Percentiles rank a stretch among this genome's conserved stretches.
phyloP scores from a whole-genome alignment of 2,329 filamentous ascomycete species.

The Aspergillus bombycis region DNA sequence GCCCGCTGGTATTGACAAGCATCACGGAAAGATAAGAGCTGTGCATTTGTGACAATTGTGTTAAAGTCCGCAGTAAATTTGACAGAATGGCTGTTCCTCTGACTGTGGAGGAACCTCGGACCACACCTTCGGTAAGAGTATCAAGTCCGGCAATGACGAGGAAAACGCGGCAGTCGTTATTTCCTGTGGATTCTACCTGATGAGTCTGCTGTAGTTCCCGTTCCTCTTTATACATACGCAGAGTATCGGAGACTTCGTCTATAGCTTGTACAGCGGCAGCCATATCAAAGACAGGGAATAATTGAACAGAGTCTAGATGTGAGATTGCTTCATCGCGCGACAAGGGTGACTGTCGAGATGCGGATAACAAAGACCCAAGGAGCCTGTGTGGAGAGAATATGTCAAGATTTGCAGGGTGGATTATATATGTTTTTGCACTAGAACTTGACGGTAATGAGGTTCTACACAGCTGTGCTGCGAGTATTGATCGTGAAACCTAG shows the following conservation, averaged over 20 bases:
- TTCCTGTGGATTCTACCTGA: neutral
- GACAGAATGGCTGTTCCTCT: slow-evolving; percentile 38
- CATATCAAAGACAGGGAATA: slow-evolving; percentile 39
- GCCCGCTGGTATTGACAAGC: slow-evolving; percentile 40
- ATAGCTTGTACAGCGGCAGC: slow-evolving; percentile 34
- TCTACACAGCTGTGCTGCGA: slow-evolving; percentile 5
- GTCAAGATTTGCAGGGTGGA: slow-evolving; percentile 34
- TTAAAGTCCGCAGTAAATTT: slow-evolving; percentile 37
- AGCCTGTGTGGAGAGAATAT: slow-evolving; percentile 36
- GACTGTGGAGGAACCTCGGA: slow-evolving; percentile 41
- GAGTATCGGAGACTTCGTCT: slow-evolving; percentile 30
- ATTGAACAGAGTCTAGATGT: slow-evolving; percentile 36
- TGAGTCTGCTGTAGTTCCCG: slow-evolving; percentile 5
- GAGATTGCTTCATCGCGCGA: slow-evolving; percentile 34
- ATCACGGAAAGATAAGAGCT: slow-evolving; percentile 34
- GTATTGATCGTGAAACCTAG: neutral
- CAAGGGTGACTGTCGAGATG: slow-evolving; percentile 14
- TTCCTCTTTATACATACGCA: slow-evolving; percentile 25
- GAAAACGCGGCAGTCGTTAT: slow-evolving; percentile 16
- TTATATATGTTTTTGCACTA: slow-evolving; percentile 34
- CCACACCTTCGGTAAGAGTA: slow-evolving; percentile 38
- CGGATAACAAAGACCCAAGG: slow-evolving; percentile 30
- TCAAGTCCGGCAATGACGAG: slow-evolving; percentile 43
- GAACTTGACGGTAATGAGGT: neutral
- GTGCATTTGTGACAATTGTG: slow-evolving; percentile 35